phyloP scores from a whole-genome alignment of 495 filamentous ascomycete species.

The Penicillium paradoxum region DNA sequence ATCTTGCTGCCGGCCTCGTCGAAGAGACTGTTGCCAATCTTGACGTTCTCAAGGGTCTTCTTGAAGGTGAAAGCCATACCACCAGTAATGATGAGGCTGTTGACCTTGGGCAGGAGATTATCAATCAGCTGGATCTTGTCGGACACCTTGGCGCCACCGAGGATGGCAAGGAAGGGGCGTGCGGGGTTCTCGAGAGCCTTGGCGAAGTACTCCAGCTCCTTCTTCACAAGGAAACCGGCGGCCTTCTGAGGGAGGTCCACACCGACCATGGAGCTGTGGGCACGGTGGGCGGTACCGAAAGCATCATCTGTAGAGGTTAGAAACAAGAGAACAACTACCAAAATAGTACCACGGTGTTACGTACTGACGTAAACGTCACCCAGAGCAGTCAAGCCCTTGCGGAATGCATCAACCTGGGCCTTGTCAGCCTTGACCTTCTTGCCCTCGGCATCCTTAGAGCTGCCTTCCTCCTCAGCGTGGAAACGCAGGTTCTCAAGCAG shows the following conservation, averaged over 20 bases:
- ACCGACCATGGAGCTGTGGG: conserved; percentile 98
- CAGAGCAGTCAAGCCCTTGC: conserved; percentile 88
- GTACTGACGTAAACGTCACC: conserved; percentile 96
- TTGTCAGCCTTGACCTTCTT: conserved; percentile 99
- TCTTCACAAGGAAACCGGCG: conserved; percentile 98
- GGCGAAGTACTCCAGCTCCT: conserved; percentile 99
- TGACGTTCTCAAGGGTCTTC: conserved; percentile 86
- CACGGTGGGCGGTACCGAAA: conserved; percentile 97
- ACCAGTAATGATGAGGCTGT: conserved; percentile 94
- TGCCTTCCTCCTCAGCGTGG: conserved; percentile 96
- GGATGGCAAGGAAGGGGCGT: conserved; percentile 96
- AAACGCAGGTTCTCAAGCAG: conserved; percentile 97
- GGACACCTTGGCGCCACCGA: conserved; percentile 95
- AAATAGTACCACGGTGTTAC: conserved; percentile 21
- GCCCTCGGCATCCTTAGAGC: conserved; percentile 81
- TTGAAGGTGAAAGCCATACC: conserved; percentile 99
- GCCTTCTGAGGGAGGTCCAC: conserved; percentile 93
- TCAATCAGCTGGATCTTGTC: conserved; percentile 99
- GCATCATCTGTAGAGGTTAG: conserved; percentile 72
- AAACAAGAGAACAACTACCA: not conserved
- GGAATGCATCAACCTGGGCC: conserved; percentile 84
- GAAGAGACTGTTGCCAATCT: conserved; percentile 89
- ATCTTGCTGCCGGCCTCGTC: conserved; percentile 95
- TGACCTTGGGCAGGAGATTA: conserved; percentile 94
- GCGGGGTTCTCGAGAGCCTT: conserved; percentile 89